Percentiles rank a stretch among this genome's conserved stretches.
phyloP scores from a whole-genome alignment of 1,284 basidiomycete genomes.

The Boletus sp. region DNA sequence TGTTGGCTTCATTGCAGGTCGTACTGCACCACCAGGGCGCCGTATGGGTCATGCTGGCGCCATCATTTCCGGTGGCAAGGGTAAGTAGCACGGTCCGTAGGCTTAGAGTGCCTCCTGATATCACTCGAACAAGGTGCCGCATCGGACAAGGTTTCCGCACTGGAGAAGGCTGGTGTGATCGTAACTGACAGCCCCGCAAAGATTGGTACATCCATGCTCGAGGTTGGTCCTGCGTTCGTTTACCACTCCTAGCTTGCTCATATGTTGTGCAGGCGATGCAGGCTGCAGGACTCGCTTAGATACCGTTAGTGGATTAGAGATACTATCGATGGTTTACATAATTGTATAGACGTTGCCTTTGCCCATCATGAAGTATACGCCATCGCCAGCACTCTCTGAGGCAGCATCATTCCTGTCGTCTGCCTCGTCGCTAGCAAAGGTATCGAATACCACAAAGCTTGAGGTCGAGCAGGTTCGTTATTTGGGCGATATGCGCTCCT shows the following conservation, averaged over 20 bases:
- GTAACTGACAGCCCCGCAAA: slow-evolving; percentile 97
- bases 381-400: slow-evolving; percentile 51
- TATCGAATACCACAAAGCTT: slow-evolving; percentile 60
- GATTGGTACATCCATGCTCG: slow-evolving; percentile 84
- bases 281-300: slow-evolving; percentile 75
- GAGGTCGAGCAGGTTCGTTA: slow-evolving; percentile 53
- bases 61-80: slow-evolving; percentile 97
- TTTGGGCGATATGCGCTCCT: slow-evolving; percentile 26
- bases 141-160: slow-evolving; percentile 92
- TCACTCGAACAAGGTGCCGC: slow-evolving; percentile 64
- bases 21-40: slow-evolving; percentile 94
- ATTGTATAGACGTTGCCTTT: slow-evolving; percentile 17
- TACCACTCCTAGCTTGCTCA: slow-evolving; percentile 7
- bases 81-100: slow-evolving; percentile 35
- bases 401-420: slow-evolving; percentile 65
- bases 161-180: slow-evolving; percentile 88
- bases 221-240: slow-evolving; percentile 45
- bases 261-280: slow-evolving; percentile 65
- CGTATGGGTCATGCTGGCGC: slow-evolving; percentile 99
- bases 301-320: slow-evolving; percentile 12
- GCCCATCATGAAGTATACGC: slow-evolving; percentile 29
- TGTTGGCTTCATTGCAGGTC: slow-evolving; percentile 96
- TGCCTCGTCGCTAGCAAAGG: slow-evolving; percentile 47
- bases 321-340: slow-evolving; percentile 28
- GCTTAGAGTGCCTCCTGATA: neutral